These are phyloP conservation scores for Coemansia sp. DNA, from an alignment of 192 early-diverging fungal species.

Conservation along the genomic window DNA sequence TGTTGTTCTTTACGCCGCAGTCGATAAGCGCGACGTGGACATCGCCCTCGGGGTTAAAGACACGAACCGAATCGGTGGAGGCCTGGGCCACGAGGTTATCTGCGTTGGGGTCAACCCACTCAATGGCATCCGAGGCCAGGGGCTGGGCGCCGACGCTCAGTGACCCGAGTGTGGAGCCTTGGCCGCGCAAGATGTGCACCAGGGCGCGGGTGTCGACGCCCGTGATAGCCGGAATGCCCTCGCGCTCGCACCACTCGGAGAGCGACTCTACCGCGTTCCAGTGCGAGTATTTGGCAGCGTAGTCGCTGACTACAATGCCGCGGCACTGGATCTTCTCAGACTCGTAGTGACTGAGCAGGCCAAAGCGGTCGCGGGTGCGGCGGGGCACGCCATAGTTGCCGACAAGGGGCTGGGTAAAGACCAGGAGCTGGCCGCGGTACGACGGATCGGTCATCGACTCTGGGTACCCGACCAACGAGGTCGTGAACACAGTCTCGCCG, in stretches of 20 bases:
- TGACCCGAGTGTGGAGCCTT: conserved; percentile 82
- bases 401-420: conserved; percentile 93
- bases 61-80: conserved; percentile 63
- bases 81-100: conserved; percentile 77
- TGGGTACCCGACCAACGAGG: conserved; percentile 91
- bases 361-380: conserved; percentile 68
- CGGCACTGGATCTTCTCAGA: conserved; percentile 78
- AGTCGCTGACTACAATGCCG: conserved; percentile 88
- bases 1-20: conserved; percentile 93
- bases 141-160: conserved; percentile 59
- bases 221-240: conserved; percentile 80
- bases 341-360: conserved; percentile 86
- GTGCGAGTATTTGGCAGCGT: conserved; percentile 87
- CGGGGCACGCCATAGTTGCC: conserved; percentile 96
- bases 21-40: conserved; percentile 79
- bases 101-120: conserved; percentile 68
- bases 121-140: conserved; percentile 29
- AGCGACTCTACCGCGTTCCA: conserved; percentile 91
- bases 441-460: conserved; percentile 98
- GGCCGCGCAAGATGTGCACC: conserved; percentile 76
- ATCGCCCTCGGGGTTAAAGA: conserved; percentile 74
- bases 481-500: conserved; percentile 96
- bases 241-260: conserved; percentile 80
- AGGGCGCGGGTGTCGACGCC: conserved; percentile 93
- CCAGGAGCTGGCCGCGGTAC: conserved; percentile 93